Evolutionary conservation across 805 yeast species (phyloP), one percentile per base, ranked within the genome.

Genomic region (Metschnikowia hibisci): DNA sequence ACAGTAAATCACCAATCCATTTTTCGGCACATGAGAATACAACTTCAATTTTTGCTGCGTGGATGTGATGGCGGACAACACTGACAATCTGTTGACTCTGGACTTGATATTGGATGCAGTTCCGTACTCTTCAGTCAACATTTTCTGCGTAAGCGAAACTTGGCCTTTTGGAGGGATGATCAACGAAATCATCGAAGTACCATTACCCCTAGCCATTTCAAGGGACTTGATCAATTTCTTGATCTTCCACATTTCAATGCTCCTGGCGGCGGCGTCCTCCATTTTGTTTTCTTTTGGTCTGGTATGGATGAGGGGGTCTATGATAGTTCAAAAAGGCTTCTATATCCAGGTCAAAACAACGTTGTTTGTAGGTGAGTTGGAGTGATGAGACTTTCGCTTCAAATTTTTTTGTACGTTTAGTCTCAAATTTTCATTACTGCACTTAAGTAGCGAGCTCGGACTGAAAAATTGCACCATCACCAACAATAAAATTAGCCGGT

Each of bases 171-270:
- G 99, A 33, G 99, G 96, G 52, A 90, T 87, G 57, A 93, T 87
- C 63, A 93, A 76, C 22, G 97, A 89, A 62, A 93, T 93, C 98
- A 93, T 93, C 18, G 99, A 93, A 36, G 99, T 93, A 68, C 99
- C 99, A 65, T 91, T 93, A 67, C 99, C 99, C 67, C 96, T 81
- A 42, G 98, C 98, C 58, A 71, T 73, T 64, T 93, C 93, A 56
- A 93, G 77, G 47, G 84, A 80, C 69, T 86, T 86, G 77, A 90
- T 73, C 67, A 88, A 77, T 72, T 93, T 93, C 77, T 90, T 91
- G 77, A 93, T 82, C 81, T 93, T 93, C 99, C 99, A 93, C 75
- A 93, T 90, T 74, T 93, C 96, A 64, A 93, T 91, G 73, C 90
- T 91, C 73, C 87, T 89, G 64, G 93, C 99, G 2, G 67, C 67